Conservation (phyloP, 371 early-diverging fungal genomes). For the Ecytonucleospora hepatopenaei region DNA sequence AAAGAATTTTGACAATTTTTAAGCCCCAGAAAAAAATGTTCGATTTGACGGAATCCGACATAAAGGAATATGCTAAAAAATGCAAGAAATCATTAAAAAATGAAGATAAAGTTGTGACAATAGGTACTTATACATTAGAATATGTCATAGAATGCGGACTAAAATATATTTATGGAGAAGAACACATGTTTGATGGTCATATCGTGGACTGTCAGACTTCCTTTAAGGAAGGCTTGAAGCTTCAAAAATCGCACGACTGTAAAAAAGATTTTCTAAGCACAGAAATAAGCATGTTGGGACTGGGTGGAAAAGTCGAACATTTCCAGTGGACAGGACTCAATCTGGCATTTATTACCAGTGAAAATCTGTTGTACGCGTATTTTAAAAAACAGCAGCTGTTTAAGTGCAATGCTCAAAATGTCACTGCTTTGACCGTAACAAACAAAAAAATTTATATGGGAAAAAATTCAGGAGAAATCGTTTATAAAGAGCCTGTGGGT, state of each 20-base stretch:
- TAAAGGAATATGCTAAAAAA: slow-evolving; percentile 5
- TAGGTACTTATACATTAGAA: slow-evolving; percentile 1
- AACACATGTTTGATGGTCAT: slow-evolving; percentile 7
- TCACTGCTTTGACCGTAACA: slow-evolving; percentile 1
- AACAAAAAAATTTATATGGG: slow-evolving; percentile 5
- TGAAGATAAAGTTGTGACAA: not conserved
- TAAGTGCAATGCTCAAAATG: not conserved
- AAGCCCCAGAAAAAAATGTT: slow-evolving; percentile 7
- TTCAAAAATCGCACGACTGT: not conserved
- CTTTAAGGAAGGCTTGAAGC: not conserved
- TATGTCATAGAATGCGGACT: slow-evolving; percentile 13
- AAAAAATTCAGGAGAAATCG: not conserved
- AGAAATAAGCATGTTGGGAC: not conserved
- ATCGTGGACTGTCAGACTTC: not conserved
- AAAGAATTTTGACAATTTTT: not conserved
- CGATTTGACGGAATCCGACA: slow-evolving; percentile 16
- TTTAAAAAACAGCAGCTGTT: slow-evolving; percentile 18
- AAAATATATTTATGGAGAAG: slow-evolving; percentile 21
- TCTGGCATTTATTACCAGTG: slow-evolving; percentile 9
- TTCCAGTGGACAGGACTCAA: slow-evolving; percentile 10
- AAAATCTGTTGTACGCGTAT: slow-evolving; percentile 5
- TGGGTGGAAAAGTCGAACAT: not conserved
- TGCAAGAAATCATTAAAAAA: slow-evolving; percentile 8
- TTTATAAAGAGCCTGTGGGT: slow-evolving; percentile 9
- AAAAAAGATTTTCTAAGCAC: not conserved